A percentile compares a stretch with the other conserved stretches of the same genome.
Evolutionary conservation across 139 green algal genomes (phyloP).

Genomic region (Micractinium conductrix): DNA sequence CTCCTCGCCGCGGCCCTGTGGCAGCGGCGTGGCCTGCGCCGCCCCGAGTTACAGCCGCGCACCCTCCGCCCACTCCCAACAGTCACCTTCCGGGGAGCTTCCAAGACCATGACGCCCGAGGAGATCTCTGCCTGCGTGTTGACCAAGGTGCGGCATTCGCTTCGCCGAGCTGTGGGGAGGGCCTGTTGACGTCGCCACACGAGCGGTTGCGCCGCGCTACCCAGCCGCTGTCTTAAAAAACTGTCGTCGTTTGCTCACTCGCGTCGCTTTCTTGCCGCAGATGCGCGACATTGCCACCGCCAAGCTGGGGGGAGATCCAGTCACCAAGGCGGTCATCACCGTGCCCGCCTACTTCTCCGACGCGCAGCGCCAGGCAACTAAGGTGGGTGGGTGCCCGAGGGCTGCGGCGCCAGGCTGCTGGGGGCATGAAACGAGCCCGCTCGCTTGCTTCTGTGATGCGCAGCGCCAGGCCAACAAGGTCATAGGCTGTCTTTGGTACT

Average conservation of each 20-base stretch:
- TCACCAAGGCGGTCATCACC: constrained; percentile 24
- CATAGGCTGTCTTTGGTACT: background rate
- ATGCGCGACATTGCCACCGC: constrained; percentile 95
- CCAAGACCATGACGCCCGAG: constrained; percentile 93
- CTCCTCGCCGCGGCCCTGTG: too few species aligned
- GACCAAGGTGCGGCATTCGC: too few species aligned
- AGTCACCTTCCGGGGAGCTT: constrained; percentile 96
- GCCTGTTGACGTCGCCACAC: too few species aligned
- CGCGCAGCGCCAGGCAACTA: constrained; percentile 96
- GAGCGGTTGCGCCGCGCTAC: too few species aligned
- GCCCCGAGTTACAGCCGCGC: too few species aligned
- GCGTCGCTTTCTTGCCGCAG: too few species aligned
- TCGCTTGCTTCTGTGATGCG: background rate
- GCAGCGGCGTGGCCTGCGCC: too few species aligned
- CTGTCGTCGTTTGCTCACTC: too few species aligned
- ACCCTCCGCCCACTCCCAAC: too few species aligned
- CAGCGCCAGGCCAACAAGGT: too few species aligned
- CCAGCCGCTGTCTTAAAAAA: too few species aligned
- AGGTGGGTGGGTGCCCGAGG: constrained; percentile 61
- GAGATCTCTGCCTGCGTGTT: constrained; percentile 78
- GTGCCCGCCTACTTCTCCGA: constrained; percentile 99
- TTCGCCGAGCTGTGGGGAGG: too few species aligned
- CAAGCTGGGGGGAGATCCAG: background rate
- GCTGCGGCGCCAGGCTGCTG: background rate
- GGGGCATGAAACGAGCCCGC: background rate